A percentile compares a stretch with the other conserved stretches of the same genome.
These are phyloP conservation scores for Phanerochaete sordida DNA, from an alignment of 768 basidiomycete species.

Conservation along the genomic window DNA sequence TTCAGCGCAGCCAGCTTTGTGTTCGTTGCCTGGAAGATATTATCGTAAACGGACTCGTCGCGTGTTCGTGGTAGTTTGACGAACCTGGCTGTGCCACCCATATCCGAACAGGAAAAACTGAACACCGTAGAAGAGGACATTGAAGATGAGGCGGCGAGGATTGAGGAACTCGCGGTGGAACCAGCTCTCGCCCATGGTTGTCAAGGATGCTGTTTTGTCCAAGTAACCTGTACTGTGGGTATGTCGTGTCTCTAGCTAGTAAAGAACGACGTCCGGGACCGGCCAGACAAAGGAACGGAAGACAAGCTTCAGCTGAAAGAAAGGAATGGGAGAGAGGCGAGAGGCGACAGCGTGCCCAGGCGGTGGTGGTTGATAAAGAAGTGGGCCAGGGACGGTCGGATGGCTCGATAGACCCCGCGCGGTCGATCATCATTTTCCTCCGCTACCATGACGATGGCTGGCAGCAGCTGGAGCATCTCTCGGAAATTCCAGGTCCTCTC, in stretches of 20 bases:
- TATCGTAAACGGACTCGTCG: conserved; percentile 2
- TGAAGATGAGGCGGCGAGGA: conserved; percentile 65
- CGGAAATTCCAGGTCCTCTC: too few species aligned
- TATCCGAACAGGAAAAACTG: conserved; percentile 75
- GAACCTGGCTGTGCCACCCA: conserved; percentile 86
- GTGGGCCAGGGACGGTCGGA: background rate
- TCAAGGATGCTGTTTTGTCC: conserved; percentile 11
- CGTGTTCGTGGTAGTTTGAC: background rate
- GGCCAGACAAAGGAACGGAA: conserved; percentile 36
- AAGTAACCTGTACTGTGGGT: conserved; percentile 2
- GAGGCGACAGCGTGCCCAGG: background rate
- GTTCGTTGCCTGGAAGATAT: conserved; percentile 50
- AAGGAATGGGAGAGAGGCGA: conserved; percentile 11
- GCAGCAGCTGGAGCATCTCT: background rate
- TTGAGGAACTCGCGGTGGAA: conserved; percentile 66
- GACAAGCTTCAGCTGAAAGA: conserved; percentile 19
- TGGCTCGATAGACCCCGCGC: background rate
- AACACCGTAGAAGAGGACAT: conserved; percentile 74
- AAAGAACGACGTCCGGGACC: conserved; percentile 45
- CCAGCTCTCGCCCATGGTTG: conserved; percentile 65
- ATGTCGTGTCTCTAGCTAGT: background rate
- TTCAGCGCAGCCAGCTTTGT: conserved; percentile 70
- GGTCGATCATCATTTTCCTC: conserved; percentile 7
- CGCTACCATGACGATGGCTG: conserved; percentile 13
- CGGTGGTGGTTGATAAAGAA: conserved; percentile 11